Evolutionary conservation across 495 filamentous ascomycete species (phyloP).

Genomic region (Astrothelium macrocarpum): DNA sequence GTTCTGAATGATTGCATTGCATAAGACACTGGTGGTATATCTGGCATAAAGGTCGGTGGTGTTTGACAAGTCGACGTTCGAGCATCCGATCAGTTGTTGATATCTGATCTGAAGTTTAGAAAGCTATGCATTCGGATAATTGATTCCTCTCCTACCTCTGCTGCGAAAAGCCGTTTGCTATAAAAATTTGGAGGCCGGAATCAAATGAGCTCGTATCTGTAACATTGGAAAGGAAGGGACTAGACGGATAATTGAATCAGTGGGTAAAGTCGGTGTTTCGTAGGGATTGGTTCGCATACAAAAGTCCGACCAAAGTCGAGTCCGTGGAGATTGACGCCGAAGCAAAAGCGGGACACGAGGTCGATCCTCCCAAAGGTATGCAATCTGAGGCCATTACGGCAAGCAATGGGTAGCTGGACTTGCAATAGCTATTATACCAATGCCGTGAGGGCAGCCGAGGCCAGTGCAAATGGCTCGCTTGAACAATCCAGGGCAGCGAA

Average conservation of each 20-base stretch:
- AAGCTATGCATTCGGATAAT: slow-evolving; percentile 13
- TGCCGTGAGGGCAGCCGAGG: neutral
- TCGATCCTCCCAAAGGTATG: slow-evolving; percentile 70
- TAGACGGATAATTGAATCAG: slow-evolving; percentile 31
- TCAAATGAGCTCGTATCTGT: slow-evolving; percentile 72
- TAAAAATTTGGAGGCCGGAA: slow-evolving; percentile 57
- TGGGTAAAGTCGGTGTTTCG: slow-evolving; percentile 1
- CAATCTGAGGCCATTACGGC: slow-evolving; percentile 42
- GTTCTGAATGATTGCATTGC: slow-evolving; percentile 90
- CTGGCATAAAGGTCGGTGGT: slow-evolving; percentile 83
- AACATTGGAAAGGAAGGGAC: slow-evolving; percentile 80
- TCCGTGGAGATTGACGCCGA: slow-evolving; percentile 71
- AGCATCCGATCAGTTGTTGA: slow-evolving; percentile 69
- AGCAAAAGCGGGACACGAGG: slow-evolving; percentile 73
- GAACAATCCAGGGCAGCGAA: neutral
- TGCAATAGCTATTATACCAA: neutral
- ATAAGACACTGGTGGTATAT: slow-evolving; percentile 86
- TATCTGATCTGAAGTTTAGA: slow-evolving; percentile 45
- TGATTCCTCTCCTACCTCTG: slow-evolving; percentile 52
- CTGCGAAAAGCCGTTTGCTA: slow-evolving; percentile 62
- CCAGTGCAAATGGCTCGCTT: neutral
- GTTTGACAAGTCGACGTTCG: slow-evolving; percentile 64
- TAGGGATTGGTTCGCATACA: slow-evolving; percentile 51
- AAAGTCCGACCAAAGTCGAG: slow-evolving; percentile 52
- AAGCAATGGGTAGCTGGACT: slow-evolving; percentile 8